Evolutionary conservation across 352 stramenopile genomes (phyloP).

Genomic region (Globisporangium polare): DNA sequence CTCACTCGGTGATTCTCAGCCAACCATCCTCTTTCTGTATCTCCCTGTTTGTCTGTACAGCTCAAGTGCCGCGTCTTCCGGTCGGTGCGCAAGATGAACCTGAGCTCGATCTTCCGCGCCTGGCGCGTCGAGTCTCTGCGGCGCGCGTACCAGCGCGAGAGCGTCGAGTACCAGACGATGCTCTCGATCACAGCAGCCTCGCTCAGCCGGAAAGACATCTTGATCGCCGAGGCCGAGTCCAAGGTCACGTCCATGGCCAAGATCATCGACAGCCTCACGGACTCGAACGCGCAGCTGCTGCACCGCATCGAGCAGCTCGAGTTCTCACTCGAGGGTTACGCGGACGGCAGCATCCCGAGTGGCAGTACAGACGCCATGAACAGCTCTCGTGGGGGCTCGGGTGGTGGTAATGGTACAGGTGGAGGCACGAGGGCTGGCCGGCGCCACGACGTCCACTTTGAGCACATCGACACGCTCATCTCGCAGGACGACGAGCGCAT

Average conservation of each 20-base stretch:
- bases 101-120: conserved; percentile 60
- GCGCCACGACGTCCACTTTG: conserved; percentile 35
- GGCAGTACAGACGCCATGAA: neutral
- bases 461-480: conserved; percentile 52
- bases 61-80: conserved; percentile 67
- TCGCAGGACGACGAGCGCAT: conserved; percentile 50
- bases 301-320: conserved; percentile 65
- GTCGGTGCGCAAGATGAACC: conserved; percentile 40
- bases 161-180: conserved; percentile 78
- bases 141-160: conserved; percentile 70
- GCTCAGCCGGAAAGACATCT: conserved; percentile 72
- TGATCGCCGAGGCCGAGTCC: conserved; percentile 54
- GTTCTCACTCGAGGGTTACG: conserved; percentile 23
- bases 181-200: conserved; percentile 69
- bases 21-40: neutral
- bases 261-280: conserved; percentile 77
- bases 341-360: conserved; percentile 7
- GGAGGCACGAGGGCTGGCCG: conserved; percentile 5
- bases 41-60: conserved; percentile 11
- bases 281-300: conserved; percentile 67
- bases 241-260: conserved; percentile 69
- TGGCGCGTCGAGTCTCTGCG: conserved; percentile 72
- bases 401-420: neutral
- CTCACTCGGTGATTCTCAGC: neutral
- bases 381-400: neutral